phyloP scores from a whole-genome alignment of 2,329 filamentous ascomycete species.

The Trichoderma aggressivum region DNA sequence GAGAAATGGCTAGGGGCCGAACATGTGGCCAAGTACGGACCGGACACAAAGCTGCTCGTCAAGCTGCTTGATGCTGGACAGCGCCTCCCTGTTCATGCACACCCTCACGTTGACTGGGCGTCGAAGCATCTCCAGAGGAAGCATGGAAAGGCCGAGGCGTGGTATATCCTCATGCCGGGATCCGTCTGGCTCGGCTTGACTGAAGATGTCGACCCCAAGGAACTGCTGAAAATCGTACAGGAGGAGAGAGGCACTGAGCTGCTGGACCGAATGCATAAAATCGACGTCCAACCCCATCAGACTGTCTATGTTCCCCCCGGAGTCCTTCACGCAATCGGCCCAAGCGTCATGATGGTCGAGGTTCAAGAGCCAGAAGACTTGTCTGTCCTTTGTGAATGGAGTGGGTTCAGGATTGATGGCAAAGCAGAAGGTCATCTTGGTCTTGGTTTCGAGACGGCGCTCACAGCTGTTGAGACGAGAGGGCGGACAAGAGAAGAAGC shows the following conservation, averaged over 20 bases:
- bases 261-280: slow-evolving; percentile 20
- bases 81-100: slow-evolving; percentile 24
- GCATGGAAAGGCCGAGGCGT: slow-evolving; percentile 26
- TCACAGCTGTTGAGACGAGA: slow-evolving; percentile 21
- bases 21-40: slow-evolving; percentile 20
- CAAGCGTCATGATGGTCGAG: slow-evolving; percentile 23
- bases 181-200: slow-evolving; percentile 21
- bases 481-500: slow-evolving; percentile 16
- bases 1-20: slow-evolving; percentile 23
- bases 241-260: slow-evolving; percentile 16
- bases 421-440: slow-evolving; percentile 21
- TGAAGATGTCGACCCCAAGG: slow-evolving; percentile 15
- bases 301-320: slow-evolving; percentile 24
- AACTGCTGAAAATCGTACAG: slow-evolving; percentile 18
- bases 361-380: slow-evolving; percentile 23
- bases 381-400: slow-evolving; percentile 24
- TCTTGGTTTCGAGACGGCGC: slow-evolving; percentile 21
- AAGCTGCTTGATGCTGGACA: slow-evolving; percentile 26
- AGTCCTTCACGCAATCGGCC: slow-evolving; percentile 25
- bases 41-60: slow-evolving; percentile 23
- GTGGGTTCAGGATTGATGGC: slow-evolving; percentile 20
- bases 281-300: slow-evolving; percentile 21
- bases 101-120: slow-evolving; percentile 24
- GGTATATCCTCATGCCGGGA: slow-evolving; percentile 24
- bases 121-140: slow-evolving; percentile 18